phyloP scores from a whole-genome alignment of 2,329 filamentous ascomycete genomes.

The Fragosphaeria purpurea region DNA sequence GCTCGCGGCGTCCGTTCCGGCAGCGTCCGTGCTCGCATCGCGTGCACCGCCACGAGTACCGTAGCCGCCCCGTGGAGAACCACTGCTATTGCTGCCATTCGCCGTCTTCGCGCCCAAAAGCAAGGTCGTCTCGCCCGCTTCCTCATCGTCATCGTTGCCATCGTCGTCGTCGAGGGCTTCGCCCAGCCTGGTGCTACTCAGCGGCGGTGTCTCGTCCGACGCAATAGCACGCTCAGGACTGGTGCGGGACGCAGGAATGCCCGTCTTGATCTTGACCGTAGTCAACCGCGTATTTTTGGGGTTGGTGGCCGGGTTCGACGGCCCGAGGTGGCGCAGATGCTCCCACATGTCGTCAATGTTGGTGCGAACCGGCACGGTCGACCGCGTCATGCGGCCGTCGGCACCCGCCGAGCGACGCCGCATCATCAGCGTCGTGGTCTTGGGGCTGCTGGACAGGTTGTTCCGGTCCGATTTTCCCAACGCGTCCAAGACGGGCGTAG shows the following conservation, averaged over 20 bases:
- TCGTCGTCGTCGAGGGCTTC: neutral
- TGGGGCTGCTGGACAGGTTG: slow-evolving; percentile 35
- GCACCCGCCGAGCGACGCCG: slow-evolving; percentile 45
- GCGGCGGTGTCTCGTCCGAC: neutral
- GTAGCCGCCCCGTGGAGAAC: neutral
- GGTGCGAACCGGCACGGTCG: slow-evolving; percentile 45
- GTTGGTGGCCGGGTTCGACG: slow-evolving; percentile 56
- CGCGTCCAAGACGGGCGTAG: slow-evolving; percentile 24
- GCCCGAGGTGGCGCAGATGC: slow-evolving; percentile 55
- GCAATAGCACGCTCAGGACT: neutral
- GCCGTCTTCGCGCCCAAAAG: slow-evolving; percentile 34
- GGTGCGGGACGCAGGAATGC: neutral
- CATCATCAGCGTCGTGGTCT: slow-evolving; percentile 48
- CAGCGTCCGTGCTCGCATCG: too few relatives aligned
- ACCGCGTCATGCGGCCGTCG: slow-evolving; percentile 39
- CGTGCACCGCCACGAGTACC: neutral
- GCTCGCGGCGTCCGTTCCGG: too few relatives aligned
- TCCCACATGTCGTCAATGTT: slow-evolving; percentile 54
- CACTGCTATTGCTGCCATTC: neutral
- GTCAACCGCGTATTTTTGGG: slow-evolving; percentile 52
- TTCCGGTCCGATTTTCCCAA: slow-evolving; percentile 21
- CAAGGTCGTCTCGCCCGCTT: slow-evolving; percentile 30
- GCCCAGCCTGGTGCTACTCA: neutral
- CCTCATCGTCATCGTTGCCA: slow-evolving; percentile 11
- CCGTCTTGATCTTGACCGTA: slow-evolving; percentile 55